Conservation (phyloP, 805 yeast genomes). For the Gaillardinia entomophila region DNA sequence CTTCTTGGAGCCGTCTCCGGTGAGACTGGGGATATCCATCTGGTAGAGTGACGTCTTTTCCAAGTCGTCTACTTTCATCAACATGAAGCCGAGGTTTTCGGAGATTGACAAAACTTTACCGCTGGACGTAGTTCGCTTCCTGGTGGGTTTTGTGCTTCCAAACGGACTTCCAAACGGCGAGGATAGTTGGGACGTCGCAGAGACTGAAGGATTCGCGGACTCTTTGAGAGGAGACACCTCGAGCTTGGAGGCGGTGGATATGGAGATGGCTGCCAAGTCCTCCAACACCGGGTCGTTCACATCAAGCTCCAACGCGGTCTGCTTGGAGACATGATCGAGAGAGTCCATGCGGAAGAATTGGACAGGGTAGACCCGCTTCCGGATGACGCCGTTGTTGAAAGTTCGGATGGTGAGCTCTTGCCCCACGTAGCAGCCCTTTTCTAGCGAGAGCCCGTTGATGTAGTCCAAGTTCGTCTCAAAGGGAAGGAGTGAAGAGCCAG, state of each 20-base stretch:
- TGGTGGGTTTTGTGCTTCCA: constrained; percentile 18
- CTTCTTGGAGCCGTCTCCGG: constrained; percentile 13
- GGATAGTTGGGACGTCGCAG: constrained; percentile 3
- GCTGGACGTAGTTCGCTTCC: constrained; percentile 37
- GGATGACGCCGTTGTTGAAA: constrained; percentile 72
- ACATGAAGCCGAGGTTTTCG: constrained; percentile 62
- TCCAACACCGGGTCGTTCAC: constrained; percentile 12
- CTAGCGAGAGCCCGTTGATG: constrained; percentile 73
- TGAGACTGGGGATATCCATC: constrained; percentile 18
- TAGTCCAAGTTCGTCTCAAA: constrained; percentile 80
- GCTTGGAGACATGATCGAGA: constrained; percentile 3
- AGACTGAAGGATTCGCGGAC: constrained; percentile 4
- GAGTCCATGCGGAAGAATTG: constrained; percentile 19
- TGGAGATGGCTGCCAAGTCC: constrained; percentile 8
- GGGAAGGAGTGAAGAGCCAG: constrained; percentile 47
- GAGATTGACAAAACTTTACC: constrained; percentile 57
- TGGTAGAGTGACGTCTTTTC: constrained; percentile 36
- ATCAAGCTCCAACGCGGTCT: constrained; percentile 9
- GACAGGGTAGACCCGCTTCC: constrained; percentile 76
- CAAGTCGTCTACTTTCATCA: constrained; percentile 43
- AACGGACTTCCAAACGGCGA: constrained; percentile 31
- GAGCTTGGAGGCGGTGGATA: constrained; percentile 7
- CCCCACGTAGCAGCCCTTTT: constrained; percentile 95
- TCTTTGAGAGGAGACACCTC: constrained; percentile 16
- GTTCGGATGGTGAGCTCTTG: constrained; percentile 93